Evolutionary conservation across 495 filamentous ascomycete genomes (phyloP), one percentile per base, ranked within the genome.

Genomic region (Podospora australis): DNA sequence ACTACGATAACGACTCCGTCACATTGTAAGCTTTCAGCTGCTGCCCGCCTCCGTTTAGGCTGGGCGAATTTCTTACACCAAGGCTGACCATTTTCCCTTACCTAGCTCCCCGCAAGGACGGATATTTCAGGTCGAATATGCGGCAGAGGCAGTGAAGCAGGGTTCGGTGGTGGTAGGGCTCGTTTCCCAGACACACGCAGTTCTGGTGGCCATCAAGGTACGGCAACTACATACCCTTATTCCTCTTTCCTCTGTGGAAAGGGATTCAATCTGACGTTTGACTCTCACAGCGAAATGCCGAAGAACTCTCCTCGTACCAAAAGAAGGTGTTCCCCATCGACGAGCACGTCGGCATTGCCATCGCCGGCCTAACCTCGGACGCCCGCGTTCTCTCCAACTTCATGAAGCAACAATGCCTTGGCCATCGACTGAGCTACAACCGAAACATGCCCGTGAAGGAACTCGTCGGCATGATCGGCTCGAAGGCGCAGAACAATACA

Each of bases 121-220:
- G 66, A 96, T 98, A 77, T 98, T 97, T 69, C 92, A 98, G 70
- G 91, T 98, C 61, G 92, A 98, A 70, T 98, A 98, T 81, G 94
- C 92, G 56, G 84, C 86, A 66, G 92, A 97, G 77, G 92, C 92
- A 56, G 94, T 98, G 50, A 97, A 97, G 79, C 92, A 97, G 70
- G 92, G 92, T 58, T 97, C 92, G 36, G 92, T 96, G 13, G 94
- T 96, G 29, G 92, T 98, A 46, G 92, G 94, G 36, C 77, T 97
- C 59, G 87, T 88, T 56, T 95, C 88, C 82, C 95, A 97, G 76
- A 96, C 90, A 71, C 94, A 98, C 69, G 85, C 84, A 54, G 92
- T 97, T 48, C 81, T 98, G 42, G 90, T 92, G 60, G 92, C 92
- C 58, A 74, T 98, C 59, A 98, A 97, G 87, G 92, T 95, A 74